Percentiles rank a stretch among this genome's conserved stretches.
phyloP scores from a whole-genome alignment of 2,329 filamentous ascomycete species.

The Hypoxylon sp. region DNA sequence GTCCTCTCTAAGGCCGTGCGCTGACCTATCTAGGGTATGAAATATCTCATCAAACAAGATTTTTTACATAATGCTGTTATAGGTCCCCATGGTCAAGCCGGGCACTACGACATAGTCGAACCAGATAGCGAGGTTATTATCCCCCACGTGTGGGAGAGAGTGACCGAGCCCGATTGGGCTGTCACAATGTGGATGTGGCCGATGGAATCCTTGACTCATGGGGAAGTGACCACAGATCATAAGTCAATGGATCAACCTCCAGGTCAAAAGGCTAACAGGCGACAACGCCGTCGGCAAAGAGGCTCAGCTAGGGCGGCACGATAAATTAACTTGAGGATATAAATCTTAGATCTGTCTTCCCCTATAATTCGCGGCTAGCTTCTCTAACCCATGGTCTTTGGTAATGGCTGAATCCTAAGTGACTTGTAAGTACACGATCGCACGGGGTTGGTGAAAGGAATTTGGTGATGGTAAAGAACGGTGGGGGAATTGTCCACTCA shows the following conservation, averaged over 20 bases:
- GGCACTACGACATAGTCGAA: slow-evolving; percentile 83
- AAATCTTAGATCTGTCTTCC: neutral
- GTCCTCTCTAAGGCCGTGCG: too few relatives aligned
- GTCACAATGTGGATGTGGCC: slow-evolving; percentile 76
- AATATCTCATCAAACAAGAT: slow-evolving; percentile 87
- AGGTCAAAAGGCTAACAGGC: too few relatives aligned
- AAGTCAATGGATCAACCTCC: too few relatives aligned
- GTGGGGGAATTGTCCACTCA: neutral
- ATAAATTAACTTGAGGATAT: too few relatives aligned
- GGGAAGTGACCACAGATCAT: too few relatives aligned
- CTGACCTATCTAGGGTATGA: too few relatives aligned
- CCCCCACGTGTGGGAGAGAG: slow-evolving; percentile 83
- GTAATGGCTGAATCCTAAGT: neutral
- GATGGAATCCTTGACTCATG: too few relatives aligned
- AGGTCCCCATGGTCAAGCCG: slow-evolving; percentile 79
- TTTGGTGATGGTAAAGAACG: neutral
- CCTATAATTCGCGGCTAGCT: neutral
- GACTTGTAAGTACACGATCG: neutral
- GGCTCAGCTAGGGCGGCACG: too few relatives aligned
- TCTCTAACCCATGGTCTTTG: neutral
- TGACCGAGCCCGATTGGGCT: slow-evolving; percentile 81
- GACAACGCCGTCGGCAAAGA: too few relatives aligned
- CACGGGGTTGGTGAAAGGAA: neutral
- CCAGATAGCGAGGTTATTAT: slow-evolving; percentile 86
- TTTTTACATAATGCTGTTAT: slow-evolving; percentile 83